Conservation (phyloP, 164 flowering plant species). For the Vitis cinerea region DNA sequence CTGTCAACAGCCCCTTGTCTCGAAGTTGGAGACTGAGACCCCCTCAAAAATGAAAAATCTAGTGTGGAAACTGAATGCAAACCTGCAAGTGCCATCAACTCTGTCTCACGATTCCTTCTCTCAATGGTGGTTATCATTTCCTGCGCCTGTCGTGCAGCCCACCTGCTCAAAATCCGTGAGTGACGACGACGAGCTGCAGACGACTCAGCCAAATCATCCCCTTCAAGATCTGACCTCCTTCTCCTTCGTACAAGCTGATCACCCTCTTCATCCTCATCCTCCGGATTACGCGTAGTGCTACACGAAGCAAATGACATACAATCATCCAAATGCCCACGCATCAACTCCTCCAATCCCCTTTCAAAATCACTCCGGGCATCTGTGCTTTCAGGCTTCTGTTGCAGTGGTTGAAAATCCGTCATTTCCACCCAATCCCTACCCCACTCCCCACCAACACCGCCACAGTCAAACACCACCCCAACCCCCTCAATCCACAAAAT, state of each 20-base stretch:
- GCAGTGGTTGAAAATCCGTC: constrained; percentile 65
- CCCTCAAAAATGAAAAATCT: constrained; percentile 78
- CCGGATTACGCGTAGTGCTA: constrained; percentile 58
- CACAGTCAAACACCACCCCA: constrained; percentile 4
- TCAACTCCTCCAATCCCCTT: constrained; percentile 79
- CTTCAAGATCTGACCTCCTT: constrained; percentile 87
- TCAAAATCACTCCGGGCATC: constrained; percentile 62
- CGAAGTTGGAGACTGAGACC: constrained; percentile 80
- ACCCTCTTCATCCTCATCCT: constrained; percentile 78
- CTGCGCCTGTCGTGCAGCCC: constrained; percentile 97
- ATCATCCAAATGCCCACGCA: constrained; percentile 82
- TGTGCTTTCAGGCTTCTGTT: constrained; percentile 74
- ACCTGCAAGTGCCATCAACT: constrained; percentile 93
- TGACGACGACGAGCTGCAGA: constrained; percentile 91
- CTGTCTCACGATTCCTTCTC: constrained; percentile 88
- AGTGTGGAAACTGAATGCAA: constrained; percentile 77
- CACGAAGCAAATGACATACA: constrained; percentile 82
- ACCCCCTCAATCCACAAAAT: constrained; percentile 12
- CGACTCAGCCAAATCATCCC: constrained; percentile 91
- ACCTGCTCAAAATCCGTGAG: constrained; percentile 79
- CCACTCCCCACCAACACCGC: constrained; percentile 13
- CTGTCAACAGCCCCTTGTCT: constrained; percentile 78
- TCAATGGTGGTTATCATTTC: constrained; percentile 98
- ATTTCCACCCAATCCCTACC: constrained; percentile 31
- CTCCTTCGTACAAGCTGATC: constrained; percentile 82